Conservation (phyloP, 163 green algal genomes). For the Chlamydomonas reinhardtii region DNA sequence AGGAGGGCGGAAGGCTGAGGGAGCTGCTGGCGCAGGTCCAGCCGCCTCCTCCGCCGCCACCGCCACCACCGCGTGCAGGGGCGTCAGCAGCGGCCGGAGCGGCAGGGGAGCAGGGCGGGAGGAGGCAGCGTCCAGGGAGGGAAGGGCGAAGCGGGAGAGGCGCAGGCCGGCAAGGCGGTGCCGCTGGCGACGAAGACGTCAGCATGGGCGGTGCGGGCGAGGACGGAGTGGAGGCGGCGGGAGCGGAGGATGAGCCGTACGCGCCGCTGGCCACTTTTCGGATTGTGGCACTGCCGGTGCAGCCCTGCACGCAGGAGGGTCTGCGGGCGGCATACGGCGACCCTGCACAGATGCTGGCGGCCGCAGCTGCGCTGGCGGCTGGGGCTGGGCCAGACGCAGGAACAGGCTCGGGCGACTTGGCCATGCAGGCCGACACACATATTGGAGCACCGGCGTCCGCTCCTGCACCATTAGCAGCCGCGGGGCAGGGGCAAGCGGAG, state of each 20-base stretch:
- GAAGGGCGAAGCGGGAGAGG: too few species aligned
- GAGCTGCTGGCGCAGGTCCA: too few species aligned
- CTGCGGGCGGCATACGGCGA: constrained; percentile 29
- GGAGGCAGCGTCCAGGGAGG: too few species aligned
- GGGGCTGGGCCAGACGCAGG: background rate
- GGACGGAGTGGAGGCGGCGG: too few species aligned
- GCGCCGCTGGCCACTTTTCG: background rate
- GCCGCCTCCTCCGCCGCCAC: too few species aligned
- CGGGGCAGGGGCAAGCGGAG: background rate
- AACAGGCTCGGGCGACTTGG: too few species aligned
- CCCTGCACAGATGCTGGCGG: background rate
- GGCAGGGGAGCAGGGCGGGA: too few species aligned
- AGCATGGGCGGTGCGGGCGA: background rate
- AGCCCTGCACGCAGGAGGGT: constrained; percentile 8
- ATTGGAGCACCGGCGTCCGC: background rate
- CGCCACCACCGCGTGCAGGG: background rate
- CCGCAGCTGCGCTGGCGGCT: background rate
- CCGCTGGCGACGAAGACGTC: background rate
- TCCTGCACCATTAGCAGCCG: background rate
- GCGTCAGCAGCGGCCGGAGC: background rate
- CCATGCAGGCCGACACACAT: background rate
- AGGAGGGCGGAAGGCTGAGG: constrained; percentile 3
- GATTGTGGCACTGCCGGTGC: constrained; percentile 42
- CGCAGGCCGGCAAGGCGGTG: too few species aligned
- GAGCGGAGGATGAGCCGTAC: background rate